Evolutionary conservation across 306 rosid genomes (phyloP), one percentile per base, ranked within the genome.

Genomic region (Cajanus cajan): DNA sequence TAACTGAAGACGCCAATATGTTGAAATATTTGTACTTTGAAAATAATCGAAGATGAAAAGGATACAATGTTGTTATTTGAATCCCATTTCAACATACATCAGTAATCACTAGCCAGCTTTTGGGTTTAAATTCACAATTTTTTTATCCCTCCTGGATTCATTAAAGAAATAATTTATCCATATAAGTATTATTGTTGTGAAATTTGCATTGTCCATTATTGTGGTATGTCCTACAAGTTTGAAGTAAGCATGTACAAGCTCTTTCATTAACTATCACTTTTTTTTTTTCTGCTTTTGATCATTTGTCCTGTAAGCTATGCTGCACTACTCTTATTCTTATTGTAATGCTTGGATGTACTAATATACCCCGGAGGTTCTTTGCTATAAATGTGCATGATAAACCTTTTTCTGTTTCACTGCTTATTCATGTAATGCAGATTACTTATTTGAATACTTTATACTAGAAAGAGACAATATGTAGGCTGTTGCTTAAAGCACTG

Each of bases 311-410:
- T 73, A 36, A 57, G 28, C 68, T 57, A 73, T 73, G 58, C 45
- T 62, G n/a, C 31, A 18, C 36, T 31, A 43, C n/a, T 76, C 5
- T 13, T 76, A 31, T 76, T 76, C 39, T 18, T 63, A 33, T 76
- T 43, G 31, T 22, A 43, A 12, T 59, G 71, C 43, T 59, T 44
- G 43, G 61, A 62, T 75, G 21, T 47, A 75, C 71, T 74, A 74
- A 24, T 59, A 16, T 59, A 16, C 21, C 0, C 34, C 18, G 45
- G 34, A 61, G 70, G 70, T 16, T 13, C 57, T 74, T 75, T 33
- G 33, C 7, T 43, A 10, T 11, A 59, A 59, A 57, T 15, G 10
- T 63, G 34, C 36, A 18, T 28, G 52, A 24, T 39, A 7, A 43
- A 58, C 36, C 13, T 16, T 4, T 33, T 16, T 25, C 41, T 3